Base-by-base conservation (phyloP, 768 basidiomycete genomes). In the Suillus weaverae region DNA sequence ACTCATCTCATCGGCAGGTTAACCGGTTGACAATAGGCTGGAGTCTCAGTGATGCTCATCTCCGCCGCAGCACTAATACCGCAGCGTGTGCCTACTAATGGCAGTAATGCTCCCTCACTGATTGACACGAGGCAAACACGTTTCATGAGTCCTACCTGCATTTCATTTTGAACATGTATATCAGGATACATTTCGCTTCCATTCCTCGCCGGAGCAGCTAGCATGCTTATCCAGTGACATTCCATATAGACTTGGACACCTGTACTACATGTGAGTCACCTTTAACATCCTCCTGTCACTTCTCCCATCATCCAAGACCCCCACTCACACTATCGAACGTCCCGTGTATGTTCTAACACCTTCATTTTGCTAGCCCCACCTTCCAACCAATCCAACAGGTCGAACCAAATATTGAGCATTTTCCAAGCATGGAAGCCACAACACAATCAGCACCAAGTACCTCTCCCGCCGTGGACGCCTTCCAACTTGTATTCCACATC, bases 401-500 rank as follows among this genome's bases (percentile, higher is more conserved):
- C 41, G 18, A 59, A 30, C 18, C 39, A n/a, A n/a, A n/a, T n/a
- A 32, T 59, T 51, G 30, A 51, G 16, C 50, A 7, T 14, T 32
- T 51, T 59, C 39, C 30, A 59, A 20, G 6, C 38, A 59, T 59
- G 57, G 38, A 41, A 11, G 18, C 57, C 18, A 5, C 38, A 30
- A 41, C 57, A 18, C 26, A 41, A 41, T 18, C 26, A 39, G 16
- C 36, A 30, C 0, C 39, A 41, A 13, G 32, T 16, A 32, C 55
- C 26, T 30, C 9, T 41, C 26, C 39, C 26, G 5, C 63, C 30
- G 60, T 70, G 1, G 14, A 72, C 60, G 16, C 57, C 22, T 32
- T 56, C 38, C 32, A 11, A 20, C 32, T 79, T 55, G 70, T 74
- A 26, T 63, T 66, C 64, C 73, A 81, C 66, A 68, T 85, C 64